phyloP scores from a whole-genome alignment of 148 eudicot genomes.

The Rheum nobile region DNA sequence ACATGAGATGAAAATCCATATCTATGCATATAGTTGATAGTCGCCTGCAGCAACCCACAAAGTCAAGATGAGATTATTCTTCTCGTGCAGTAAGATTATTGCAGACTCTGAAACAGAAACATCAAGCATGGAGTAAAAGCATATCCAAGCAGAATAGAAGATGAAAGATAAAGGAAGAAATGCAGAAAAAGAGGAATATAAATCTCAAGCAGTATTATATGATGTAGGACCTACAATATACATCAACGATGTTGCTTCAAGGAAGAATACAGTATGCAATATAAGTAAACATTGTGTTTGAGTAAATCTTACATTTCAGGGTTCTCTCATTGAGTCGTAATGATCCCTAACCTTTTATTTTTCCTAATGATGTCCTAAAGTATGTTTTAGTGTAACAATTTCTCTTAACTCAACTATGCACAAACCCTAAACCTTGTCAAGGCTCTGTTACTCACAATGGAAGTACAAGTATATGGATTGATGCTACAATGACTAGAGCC shows the following conservation, averaged over 20 bases:
- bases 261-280: neutral
- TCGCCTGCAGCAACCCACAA: slow-evolving; percentile 42
- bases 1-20: slow-evolving; percentile 91
- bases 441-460: neutral
- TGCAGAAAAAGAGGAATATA: neutral
- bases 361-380: too few relatives aligned
- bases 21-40: slow-evolving; percentile 83
- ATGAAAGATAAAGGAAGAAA: neutral
- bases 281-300: neutral
- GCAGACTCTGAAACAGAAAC: neutral
- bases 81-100: neutral
- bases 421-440: neutral
- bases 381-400: too few relatives aligned
- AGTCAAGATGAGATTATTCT: too few relatives aligned
- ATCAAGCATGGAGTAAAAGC: neutral
- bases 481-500: too few relatives aligned
- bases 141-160: neutral
- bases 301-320: neutral
- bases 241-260: neutral
- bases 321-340: too few relatives aligned
- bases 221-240: neutral
- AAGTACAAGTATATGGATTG: neutral
- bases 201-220: neutral
- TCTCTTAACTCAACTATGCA: neutral
- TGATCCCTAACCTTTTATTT: too few relatives aligned